Base-by-base conservation (phyloP, 116 monocot species). In the Zostera marina region DNA sequence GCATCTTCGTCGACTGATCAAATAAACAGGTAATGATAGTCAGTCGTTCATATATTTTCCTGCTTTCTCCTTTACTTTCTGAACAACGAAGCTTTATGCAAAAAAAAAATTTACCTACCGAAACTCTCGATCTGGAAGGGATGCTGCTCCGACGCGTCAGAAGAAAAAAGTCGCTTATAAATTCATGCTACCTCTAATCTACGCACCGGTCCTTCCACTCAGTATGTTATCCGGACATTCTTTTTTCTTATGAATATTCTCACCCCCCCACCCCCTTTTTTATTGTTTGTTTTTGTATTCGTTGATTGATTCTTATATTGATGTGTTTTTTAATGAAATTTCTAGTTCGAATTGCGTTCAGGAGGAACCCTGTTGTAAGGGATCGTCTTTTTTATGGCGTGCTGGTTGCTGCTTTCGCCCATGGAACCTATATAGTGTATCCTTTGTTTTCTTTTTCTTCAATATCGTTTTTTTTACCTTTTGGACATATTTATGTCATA, bases 301-400 rank as follows among this genome's bases (percentile, higher is more conserved):
- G n/a, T 7, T 11, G 1, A 22, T 21, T 11, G 10, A 43, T 14
- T 44, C 13, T 7, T 41, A 23, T 24, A 14, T 6, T 23, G 14
- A 12, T 55, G n/a, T 16, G 19, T 51, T 3, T 0, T 17, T 20
- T 14, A 4, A 46, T 46, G n/a, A 10, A 44, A 13, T 25, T 44
- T 11, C n/a, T 59, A 93, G 88, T 87, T 75, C 77, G 92, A 44
- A 93, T 93, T 45, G 77, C 44, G 19, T 42, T 93, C 53, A 68
- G 92, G 92, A 79, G 70, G 38, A 83, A 81, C 8, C 92, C 87
- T 3, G 81, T 87, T 54, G 52, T 75, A 66, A 83, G 92, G 74
- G 92, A 93, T 70, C 80, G 92, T 42, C 51, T 93, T 38, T 93
- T 93, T 72, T 93, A 72, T 48, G 93, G 88, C 13, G 88, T 93